Conservation (phyloP, 257 asterid species). For the Oldenlandia corymbosa region DNA sequence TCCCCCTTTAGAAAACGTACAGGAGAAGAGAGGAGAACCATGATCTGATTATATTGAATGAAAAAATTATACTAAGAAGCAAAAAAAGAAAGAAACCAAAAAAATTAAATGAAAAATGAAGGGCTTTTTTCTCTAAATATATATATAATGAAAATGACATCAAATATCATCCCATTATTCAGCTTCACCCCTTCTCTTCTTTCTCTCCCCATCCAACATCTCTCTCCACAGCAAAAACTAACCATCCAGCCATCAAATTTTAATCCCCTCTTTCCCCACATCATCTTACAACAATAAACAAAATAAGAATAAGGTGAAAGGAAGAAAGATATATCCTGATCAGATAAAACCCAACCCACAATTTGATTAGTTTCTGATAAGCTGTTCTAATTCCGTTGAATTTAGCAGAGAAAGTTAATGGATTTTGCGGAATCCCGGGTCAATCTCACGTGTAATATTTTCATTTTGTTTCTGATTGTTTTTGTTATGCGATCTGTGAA, state of each 20-base stretch:
- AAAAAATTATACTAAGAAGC: too few relatives aligned
- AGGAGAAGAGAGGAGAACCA: constrained; percentile 31
- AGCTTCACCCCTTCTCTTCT: constrained; percentile 18
- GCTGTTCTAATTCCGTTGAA: constrained; percentile 19
- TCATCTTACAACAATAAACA: constrained; percentile 22
- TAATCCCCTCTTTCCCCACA: constrained; percentile 18
- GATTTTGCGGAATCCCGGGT: constrained; percentile 56
- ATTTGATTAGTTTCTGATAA: constrained; percentile 34
- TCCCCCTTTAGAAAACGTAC: constrained; percentile 28
- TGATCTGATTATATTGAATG: constrained; percentile 36
- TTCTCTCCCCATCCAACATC: constrained; percentile 16
- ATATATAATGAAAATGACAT: constrained; percentile 22
- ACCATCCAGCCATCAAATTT: constrained; percentile 24
- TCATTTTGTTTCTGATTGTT: constrained; percentile 19
- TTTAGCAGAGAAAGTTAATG: constrained; percentile 27
- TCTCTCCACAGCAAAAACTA: constrained; percentile 23
- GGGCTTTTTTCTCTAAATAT: too few relatives aligned
- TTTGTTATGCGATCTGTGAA: constrained; percentile 46
- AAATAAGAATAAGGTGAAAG: background rate
- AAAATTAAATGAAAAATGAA: too few relatives aligned
- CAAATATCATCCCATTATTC: constrained; percentile 32
- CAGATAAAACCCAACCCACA: constrained; percentile 37
- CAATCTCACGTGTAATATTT: constrained; percentile 44
- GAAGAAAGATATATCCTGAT: constrained; percentile 30
- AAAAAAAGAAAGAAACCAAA: too few relatives aligned